A percentile compares a stretch with the other conserved stretches of the same genome.
Evolutionary conservation across 2,329 filamentous ascomycete species (phyloP).

Genomic region (Hypoxylon sp.): DNA sequence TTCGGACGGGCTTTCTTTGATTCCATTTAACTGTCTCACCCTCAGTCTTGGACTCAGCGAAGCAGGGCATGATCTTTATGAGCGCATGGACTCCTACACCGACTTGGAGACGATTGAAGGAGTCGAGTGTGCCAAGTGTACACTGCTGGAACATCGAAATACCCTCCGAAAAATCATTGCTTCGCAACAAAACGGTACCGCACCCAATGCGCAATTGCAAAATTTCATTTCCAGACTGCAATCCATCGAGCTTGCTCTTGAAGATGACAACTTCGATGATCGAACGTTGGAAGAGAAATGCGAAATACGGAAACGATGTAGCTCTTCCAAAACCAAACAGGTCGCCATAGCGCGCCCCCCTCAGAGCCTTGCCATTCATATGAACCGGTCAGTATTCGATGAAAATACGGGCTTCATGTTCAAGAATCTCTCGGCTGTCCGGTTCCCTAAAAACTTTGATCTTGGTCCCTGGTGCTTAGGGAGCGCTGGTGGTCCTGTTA

Average conservation of each 20-base stretch:
- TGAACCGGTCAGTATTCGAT: constrained; percentile 92
- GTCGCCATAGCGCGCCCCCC: constrained; percentile 85
- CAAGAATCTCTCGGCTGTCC: constrained; percentile 84
- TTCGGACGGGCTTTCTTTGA: constrained; percentile 87
- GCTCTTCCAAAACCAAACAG: constrained; percentile 88
- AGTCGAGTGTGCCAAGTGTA: constrained; percentile 92
- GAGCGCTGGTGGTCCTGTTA: constrained; percentile 52
- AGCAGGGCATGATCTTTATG: constrained; percentile 73
- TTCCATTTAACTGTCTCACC: constrained; percentile 92
- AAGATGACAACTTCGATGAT: constrained; percentile 82
- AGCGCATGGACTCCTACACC: constrained; percentile 86
- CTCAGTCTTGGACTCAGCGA: constrained; percentile 76
- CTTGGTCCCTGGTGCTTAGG: constrained; percentile 87
- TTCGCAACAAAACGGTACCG: constrained; percentile 48
- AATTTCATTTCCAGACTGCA: constrained; percentile 65
- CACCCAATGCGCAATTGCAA: constrained; percentile 60
- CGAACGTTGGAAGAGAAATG: constrained; percentile 69
- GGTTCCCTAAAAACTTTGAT: constrained; percentile 78
- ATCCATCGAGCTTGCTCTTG: constrained; percentile 74
- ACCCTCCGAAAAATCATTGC: constrained; percentile 60
- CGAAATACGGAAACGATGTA: constrained; percentile 73
- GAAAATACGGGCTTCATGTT: constrained; percentile 79
- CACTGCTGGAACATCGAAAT: constrained; percentile 67
- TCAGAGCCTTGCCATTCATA: constrained; percentile 81
- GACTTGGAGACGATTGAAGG: constrained; percentile 85